A percentile compares a stretch with the other conserved stretches of the same genome.
These are phyloP conservation scores for Ceratocystis diversiconidia DNA, from an alignment of 2,329 filamentous ascomycete species.

Conservation along the genomic window DNA sequence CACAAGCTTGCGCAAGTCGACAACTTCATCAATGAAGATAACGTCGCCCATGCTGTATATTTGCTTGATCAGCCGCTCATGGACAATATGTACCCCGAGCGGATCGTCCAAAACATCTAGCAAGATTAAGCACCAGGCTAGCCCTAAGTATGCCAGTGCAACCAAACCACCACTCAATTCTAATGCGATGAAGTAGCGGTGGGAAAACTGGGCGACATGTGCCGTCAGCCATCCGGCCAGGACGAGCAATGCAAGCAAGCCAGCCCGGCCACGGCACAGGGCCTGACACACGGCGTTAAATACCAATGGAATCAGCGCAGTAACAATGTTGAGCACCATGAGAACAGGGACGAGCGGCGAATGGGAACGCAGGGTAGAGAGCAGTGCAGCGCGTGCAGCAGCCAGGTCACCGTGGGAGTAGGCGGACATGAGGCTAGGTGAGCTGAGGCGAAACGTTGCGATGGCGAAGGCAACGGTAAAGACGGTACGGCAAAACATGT, in stretches of 20 bases:
- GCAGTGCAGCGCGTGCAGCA: slow-evolving; percentile 12
- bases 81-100: slow-evolving; percentile 15
- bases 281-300: slow-evolving; percentile 15
- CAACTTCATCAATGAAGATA: slow-evolving; percentile 16
- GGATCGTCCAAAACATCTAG: slow-evolving; percentile 16
- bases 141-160: slow-evolving; percentile 21
- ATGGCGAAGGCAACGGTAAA: slow-evolving; percentile 14
- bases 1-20: slow-evolving; percentile 17
- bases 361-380: slow-evolving; percentile 14
- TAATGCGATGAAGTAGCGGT: slow-evolving; percentile 28
- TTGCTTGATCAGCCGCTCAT: slow-evolving; percentile 17
- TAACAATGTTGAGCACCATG: slow-evolving; percentile 21
- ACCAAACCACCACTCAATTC: slow-evolving; percentile 27
- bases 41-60: slow-evolving; percentile 18
- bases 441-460: slow-evolving; percentile 14
- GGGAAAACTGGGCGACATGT: slow-evolving; percentile 22
- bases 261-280: slow-evolving; percentile 8
- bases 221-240: slow-evolving; percentile 19
- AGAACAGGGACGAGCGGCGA: slow-evolving; percentile 16
- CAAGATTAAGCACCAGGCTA: slow-evolving; percentile 22
- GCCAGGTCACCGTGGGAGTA: slow-evolving; percentile 12
- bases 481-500: slow-evolving; percentile 14
- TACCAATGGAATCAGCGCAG: slow-evolving; percentile 16
- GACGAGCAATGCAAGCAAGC: slow-evolving; percentile 16
- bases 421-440: slow-evolving; percentile 13